These are phyloP conservation scores for Daucus carota DNA, from an alignment of 129 eudicot species.

Conservation along the genomic window DH1_v3.0 NC_030381.2:47708001-47708500, in stretches of 20 bases:
- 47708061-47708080: slow-evolving; percentile 21
- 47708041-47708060: slow-evolving; percentile 21
- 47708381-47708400: background rate
- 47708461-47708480: slow-evolving; percentile 89
- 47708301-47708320: background rate
- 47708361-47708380: too few relatives aligned
- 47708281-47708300: slow-evolving; percentile 12
- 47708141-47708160: slow-evolving; percentile 24
- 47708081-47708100: slow-evolving; percentile 21
- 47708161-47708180: slow-evolving; percentile 17
- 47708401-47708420: background rate
- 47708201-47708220: slow-evolving; percentile 33
- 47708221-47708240: slow-evolving; percentile 41
- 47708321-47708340: background rate
- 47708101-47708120: slow-evolving; percentile 42
- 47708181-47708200: slow-evolving; percentile 44
- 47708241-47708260: slow-evolving; percentile 89
- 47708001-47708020: slow-evolving; percentile 60
- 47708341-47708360: background rate
- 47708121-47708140: slow-evolving; percentile 21
- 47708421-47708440: slow-evolving; percentile 34
- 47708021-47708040: slow-evolving; percentile 25
- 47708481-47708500: slow-evolving; percentile 96
- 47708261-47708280: slow-evolving; percentile 86
- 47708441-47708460: slow-evolving; percentile 77